Evolutionary conservation across 371 early-diverging fungal genomes (phyloP).

Genomic region (Rhizopus microsporus): DNA sequence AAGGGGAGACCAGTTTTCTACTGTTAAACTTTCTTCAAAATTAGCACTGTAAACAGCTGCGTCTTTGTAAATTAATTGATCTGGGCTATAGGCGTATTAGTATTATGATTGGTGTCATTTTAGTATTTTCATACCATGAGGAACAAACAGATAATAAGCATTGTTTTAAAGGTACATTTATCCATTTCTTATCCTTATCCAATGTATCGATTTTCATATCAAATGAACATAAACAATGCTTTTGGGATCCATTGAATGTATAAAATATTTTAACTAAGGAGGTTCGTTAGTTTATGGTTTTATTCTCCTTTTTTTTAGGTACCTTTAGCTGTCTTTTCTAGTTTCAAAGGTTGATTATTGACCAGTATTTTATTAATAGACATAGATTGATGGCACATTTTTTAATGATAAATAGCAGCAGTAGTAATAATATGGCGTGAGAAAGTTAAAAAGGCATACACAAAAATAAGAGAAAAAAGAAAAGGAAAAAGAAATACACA

Average conservation of each 20-base stretch:
- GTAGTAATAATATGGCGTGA: neutral
- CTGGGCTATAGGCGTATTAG: slow-evolving; percentile 25
- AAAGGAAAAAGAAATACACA: neutral
- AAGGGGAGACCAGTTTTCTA: slow-evolving; percentile 28
- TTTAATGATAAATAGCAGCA: neutral
- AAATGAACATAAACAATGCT: slow-evolving; percentile 37
- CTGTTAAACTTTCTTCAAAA: slow-evolving; percentile 36
- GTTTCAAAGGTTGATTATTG: neutral
- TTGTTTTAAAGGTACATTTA: slow-evolving; percentile 30
- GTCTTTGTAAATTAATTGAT: slow-evolving; percentile 35
- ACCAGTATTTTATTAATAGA: slow-evolving; percentile 31
- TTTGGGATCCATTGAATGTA: slow-evolving; percentile 39
- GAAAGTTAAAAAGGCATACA: slow-evolving; percentile 1
- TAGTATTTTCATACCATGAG: slow-evolving; percentile 31
- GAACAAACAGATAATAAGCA: slow-evolving; percentile 36
- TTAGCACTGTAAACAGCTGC: slow-evolving; percentile 42
- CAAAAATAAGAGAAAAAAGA: neutral
- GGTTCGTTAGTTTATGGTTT: neutral
- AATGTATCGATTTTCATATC: slow-evolving; percentile 20
- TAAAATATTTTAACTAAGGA: slow-evolving; percentile 39
- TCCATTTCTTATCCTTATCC: slow-evolving; percentile 27
- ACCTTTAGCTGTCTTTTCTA: neutral
- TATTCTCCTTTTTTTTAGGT: neutral
- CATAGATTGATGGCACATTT: slow-evolving; percentile 34
- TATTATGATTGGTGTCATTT: neutral